Base-by-base conservation (phyloP, 306 rosid genomes). In the Fagus crenata region DNA sequence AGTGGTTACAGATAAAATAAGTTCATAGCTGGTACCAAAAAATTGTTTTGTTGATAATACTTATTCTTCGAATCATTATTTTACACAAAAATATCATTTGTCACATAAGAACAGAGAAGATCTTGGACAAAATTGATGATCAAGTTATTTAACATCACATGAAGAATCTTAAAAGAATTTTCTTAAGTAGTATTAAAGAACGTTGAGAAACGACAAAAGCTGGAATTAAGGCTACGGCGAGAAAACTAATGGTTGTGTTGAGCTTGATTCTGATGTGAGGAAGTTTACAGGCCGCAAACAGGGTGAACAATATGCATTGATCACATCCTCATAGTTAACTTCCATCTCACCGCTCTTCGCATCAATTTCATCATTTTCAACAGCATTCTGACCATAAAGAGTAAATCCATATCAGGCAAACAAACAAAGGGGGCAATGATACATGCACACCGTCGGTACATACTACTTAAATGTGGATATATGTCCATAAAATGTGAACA, bases 291-390 rank as follows among this genome's bases (percentile, higher is more conserved):
- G 91, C 69, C 80, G 85, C 73, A 95, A 60, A 75, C 92, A 82
- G 35, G 96, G 95, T 49, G 89, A 90, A 77, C 86, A 72, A 73
- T 95, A 90, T 22, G 98, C 96, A 73, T 74, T 77, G 13, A 83
- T 84, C 14, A 95, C 93, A 79, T 82, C 88, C 85, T 87, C 89
- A 69, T 81, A 79, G 77, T 86, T 88, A n/a, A 87, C 74, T 71
- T 89, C 91, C 90, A 86, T 64, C 9, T 53, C 77, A 69, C 85
- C 85, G 43, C 78, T 64, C 71, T 75, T 81, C 75, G 82, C 78
- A 81, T 95, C 96, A 69, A 83, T 72, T 63, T 90, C 97, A 77
- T 92, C 98, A 77, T 85, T 88, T 86, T 87, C 95, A 78, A 84
- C 88, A 14, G 97, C 96, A 53, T 87, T 89, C 98, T 92, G 73